Evolutionary conservation across 2,329 filamentous ascomycete species (phyloP).

Genomic region (Massarina eburnea): DNA sequence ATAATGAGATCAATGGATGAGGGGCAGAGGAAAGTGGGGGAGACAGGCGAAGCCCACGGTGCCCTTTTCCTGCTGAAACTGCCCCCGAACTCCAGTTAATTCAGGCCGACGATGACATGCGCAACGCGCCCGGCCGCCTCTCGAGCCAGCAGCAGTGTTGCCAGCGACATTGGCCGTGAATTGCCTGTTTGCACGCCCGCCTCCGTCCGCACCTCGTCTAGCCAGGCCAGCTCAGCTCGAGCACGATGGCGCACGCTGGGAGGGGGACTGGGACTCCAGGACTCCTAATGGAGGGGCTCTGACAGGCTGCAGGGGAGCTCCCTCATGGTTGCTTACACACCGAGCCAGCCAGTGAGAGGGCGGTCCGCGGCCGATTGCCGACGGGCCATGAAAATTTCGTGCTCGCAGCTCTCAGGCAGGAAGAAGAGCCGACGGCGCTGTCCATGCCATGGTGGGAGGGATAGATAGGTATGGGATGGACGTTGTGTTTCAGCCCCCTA

Average conservation of each 20-base stretch:
- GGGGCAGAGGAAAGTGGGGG: background rate
- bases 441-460: no score
- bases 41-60: background rate
- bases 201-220: no score
- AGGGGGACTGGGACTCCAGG: background rate
- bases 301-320: constrained; percentile 18
- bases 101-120: background rate
- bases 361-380: constrained; percentile 11
- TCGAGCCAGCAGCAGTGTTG: background rate
- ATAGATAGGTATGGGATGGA: no score
- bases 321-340: background rate
- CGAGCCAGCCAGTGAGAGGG: constrained; percentile 2
- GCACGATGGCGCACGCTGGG: background rate
- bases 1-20: background rate
- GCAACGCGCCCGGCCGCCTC: background rate
- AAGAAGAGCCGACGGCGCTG: no score
- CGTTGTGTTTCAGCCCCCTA: background rate
- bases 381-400: background rate
- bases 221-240: constrained; percentile 2
- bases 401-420: no score
- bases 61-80: background rate
- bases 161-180: background rate
- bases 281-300: constrained; percentile 10
- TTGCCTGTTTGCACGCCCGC: background rate
- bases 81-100: background rate